phyloP scores from a whole-genome alignment of 129 eudicot genomes.

The Smallanthus sonchifolius region DNA sequence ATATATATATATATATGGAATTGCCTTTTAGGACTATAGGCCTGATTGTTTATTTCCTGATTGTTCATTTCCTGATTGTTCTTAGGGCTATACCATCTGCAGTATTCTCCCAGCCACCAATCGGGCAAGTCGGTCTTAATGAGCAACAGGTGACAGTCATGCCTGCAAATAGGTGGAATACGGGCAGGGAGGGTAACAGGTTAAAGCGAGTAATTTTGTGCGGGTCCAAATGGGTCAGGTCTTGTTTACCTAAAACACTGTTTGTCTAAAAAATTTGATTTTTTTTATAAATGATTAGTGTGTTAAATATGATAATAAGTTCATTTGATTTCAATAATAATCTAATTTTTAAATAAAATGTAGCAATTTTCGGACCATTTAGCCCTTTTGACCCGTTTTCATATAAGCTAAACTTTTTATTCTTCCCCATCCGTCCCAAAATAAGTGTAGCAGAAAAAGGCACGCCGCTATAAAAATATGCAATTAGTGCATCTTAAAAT shows the following conservation, averaged over 20 bases:
- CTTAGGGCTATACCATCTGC: constrained; percentile 84
- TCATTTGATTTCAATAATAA: not conserved
- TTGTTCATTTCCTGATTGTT: constrained; percentile 7
- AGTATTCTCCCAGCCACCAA: constrained; percentile 97
- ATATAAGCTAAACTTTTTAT: not conserved
- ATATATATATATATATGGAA: too few species aligned
- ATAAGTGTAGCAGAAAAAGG: too few species aligned
- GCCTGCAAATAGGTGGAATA: constrained; percentile 8
- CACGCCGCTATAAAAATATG: too few species aligned
- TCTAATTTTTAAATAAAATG: not conserved
- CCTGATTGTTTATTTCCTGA: constrained; percentile 12
- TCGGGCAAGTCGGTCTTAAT: constrained; percentile 87
- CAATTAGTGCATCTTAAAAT: too few species aligned
- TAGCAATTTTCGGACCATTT: not conserved
- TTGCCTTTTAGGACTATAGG: too few species aligned
- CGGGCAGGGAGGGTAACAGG: not conserved
- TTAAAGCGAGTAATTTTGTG: not conserved
- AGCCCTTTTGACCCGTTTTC: not conserved
- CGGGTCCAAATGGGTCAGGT: not conserved
- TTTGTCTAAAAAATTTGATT: not conserved
- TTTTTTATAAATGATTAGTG: not conserved
- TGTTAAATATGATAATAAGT: not conserved
- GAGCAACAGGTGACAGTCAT: constrained; percentile 74
- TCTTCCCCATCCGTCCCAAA: not conserved
- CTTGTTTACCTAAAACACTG: not conserved